These are phyloP conservation scores for Penicillium parvum DNA, from an alignment of 495 filamentous ascomycete species.

Conservation along the genomic window DNA sequence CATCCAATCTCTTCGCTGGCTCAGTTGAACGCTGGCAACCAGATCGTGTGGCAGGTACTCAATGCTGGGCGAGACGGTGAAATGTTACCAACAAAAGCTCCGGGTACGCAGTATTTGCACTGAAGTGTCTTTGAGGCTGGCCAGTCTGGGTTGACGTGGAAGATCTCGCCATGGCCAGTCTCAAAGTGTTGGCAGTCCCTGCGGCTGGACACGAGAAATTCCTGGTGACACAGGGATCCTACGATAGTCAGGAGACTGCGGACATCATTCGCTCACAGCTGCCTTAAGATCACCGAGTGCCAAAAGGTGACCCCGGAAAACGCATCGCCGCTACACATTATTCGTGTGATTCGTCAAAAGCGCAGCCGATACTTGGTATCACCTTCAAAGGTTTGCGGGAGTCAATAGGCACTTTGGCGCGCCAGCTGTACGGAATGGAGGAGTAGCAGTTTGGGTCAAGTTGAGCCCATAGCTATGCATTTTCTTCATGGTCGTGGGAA, in stretches of 20 bases:
- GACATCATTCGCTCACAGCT: conserved; percentile 28
- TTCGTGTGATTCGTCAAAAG: conserved; percentile 25
- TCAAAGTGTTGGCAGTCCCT: conserved; percentile 23
- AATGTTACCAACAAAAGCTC: conserved; percentile 21
- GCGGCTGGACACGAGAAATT: conserved; percentile 29
- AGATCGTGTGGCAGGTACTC: conserved; percentile 27
- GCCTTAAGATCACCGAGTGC: conserved; percentile 13
- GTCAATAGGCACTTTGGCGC: conserved; percentile 19
- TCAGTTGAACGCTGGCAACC: conserved; percentile 25
- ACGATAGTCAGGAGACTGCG: conserved; percentile 31
- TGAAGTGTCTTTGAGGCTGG: too few relatives aligned
- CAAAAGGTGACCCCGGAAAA: conserved; percentile 24
- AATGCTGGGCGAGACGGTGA: conserved; percentile 13
- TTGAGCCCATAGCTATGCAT: too few relatives aligned
- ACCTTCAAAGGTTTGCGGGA: conserved; percentile 14
- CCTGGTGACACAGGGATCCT: conserved; percentile 26
- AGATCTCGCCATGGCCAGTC: conserved; percentile 34
- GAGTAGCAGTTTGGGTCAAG: background rate
- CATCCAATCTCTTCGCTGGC: conserved; percentile 20
- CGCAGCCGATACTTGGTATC: conserved; percentile 12
- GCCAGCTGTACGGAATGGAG: conserved; percentile 21
- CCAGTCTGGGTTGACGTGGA: conserved; percentile 30
- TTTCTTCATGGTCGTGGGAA: too few relatives aligned
- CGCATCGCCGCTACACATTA: conserved; percentile 23
- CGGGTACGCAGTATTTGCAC: conserved; percentile 8